These are phyloP conservation scores for Aspergillus hortae DNA, from an alignment of 2,329 filamentous ascomycete genomes.

Conservation along the genomic window DNA sequence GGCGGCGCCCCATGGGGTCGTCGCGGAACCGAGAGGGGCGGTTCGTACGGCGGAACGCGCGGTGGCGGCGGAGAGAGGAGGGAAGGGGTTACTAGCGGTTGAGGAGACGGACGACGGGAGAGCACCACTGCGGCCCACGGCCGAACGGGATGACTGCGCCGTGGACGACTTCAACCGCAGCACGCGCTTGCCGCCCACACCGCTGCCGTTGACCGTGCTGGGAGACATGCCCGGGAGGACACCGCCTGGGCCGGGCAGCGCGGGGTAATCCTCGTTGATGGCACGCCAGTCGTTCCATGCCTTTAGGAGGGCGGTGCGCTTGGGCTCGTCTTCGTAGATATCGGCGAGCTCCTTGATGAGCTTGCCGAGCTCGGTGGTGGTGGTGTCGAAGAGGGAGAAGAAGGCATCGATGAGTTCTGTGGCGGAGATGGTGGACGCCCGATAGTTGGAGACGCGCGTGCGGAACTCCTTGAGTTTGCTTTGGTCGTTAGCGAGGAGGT, in stretches of 20 bases:
- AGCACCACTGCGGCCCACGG: constrained; percentile 57
- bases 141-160: constrained; percentile 61
- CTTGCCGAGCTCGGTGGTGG: constrained; percentile 77
- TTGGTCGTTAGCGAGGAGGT: constrained; percentile 73
- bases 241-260: constrained; percentile 71
- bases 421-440: constrained; percentile 65
- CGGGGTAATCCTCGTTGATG: constrained; percentile 93
- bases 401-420: constrained; percentile 79
- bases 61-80: constrained; percentile 15
- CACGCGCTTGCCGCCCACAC: constrained; percentile 60
- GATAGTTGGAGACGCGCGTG: constrained; percentile 72
- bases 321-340: constrained; percentile 78
- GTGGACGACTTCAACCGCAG: constrained; percentile 68
- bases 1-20: constrained; percentile 22
- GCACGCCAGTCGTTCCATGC: constrained; percentile 95
- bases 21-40: constrained; percentile 7
- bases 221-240: constrained; percentile 56
- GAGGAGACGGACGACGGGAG: constrained; percentile 40
- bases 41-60: constrained; percentile 8
- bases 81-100: constrained; percentile 13
- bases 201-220: constrained; percentile 47
- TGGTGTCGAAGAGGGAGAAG: constrained; percentile 80
- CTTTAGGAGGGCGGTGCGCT: constrained; percentile 69
- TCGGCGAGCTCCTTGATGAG: constrained; percentile 89
- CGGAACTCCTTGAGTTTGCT: constrained; percentile 76